These are phyloP conservation scores for Sclerotiophoma versabilis DNA, from an alignment of 2,329 filamentous ascomycete genomes.

Conservation along the genomic window DNA sequence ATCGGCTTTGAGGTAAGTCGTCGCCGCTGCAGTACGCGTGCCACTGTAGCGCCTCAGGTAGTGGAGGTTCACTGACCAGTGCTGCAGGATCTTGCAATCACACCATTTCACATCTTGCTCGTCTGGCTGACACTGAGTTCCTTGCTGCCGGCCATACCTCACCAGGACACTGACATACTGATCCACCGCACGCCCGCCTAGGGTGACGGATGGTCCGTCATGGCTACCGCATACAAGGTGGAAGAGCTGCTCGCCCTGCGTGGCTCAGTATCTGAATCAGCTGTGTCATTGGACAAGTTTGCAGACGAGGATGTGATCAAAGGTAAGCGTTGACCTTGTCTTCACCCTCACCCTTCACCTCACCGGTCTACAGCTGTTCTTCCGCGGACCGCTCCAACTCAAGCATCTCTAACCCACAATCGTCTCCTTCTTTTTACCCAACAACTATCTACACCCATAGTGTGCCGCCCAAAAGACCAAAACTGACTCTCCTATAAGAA, in stretches of 20 bases:
- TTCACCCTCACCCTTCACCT: slow-evolving; percentile 26
- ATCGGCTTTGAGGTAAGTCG: slow-evolving; percentile 43
- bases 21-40: background rate
- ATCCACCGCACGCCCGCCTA: background rate
- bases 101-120: slow-evolving; percentile 43
- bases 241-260: slow-evolving; percentile 52
- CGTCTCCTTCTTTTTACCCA: background rate
- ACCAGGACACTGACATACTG: background rate
- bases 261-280: slow-evolving; percentile 51
- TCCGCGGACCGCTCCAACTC: background rate
- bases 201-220: slow-evolving; percentile 20
- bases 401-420: background rate
- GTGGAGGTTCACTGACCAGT: slow-evolving; percentile 5
- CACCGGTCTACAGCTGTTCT: slow-evolving; percentile 8
- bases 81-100: slow-evolving; percentile 47
- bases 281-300: slow-evolving; percentile 52
- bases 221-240: slow-evolving; percentile 50
- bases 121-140: slow-evolving; percentile 1
- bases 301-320: slow-evolving; percentile 52
- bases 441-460: background rate
- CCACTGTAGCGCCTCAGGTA: background rate
- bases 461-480: background rate
- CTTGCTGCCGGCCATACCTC: background rate
- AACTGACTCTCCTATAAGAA: slow-evolving; percentile 35
- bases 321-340: slow-evolving; percentile 39